Conservation (phyloP, 139 green algal species). For the Chlamydomonas schloesseri region DNA sequence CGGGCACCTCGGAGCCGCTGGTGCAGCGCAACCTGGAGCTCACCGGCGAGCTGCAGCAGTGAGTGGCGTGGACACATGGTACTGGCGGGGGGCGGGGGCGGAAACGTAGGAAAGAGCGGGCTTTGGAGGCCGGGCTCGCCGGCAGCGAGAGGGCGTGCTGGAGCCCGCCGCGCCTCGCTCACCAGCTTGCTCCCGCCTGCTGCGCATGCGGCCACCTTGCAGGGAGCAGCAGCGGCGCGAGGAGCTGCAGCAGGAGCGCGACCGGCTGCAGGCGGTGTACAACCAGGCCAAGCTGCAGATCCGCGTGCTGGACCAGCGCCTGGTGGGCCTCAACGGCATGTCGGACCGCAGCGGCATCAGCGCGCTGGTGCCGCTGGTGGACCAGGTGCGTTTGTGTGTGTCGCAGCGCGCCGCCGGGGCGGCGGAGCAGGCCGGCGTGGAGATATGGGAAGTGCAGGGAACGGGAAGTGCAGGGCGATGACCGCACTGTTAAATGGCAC, state of each 20-base stretch:
- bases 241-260: conserved; percentile 30
- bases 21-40: conserved; percentile 35
- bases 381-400: background rate
- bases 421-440: no score
- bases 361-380: background rate
- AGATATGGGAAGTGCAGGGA: no score
- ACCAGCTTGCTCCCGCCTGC: background rate
- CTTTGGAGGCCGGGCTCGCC: no score
- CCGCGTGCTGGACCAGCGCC: conserved; percentile 23
- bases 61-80: background rate
- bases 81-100: no score
- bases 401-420: background rate
- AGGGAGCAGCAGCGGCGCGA: conserved; percentile 10
- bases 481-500: no score
- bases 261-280: background rate
- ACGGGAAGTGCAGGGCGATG: no score
- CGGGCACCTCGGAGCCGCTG: conserved; percentile 30
- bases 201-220: background rate
- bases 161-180: background rate
- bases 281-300: background rate
- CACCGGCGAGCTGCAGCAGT: background rate
- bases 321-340: conserved; percentile 24
- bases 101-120: no score
- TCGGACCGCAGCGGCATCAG: background rate
- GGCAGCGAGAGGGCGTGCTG: no score